Evolutionary conservation across 495 filamentous ascomycete genomes (phyloP).

Genomic region (Penicillium parvum): DNA sequence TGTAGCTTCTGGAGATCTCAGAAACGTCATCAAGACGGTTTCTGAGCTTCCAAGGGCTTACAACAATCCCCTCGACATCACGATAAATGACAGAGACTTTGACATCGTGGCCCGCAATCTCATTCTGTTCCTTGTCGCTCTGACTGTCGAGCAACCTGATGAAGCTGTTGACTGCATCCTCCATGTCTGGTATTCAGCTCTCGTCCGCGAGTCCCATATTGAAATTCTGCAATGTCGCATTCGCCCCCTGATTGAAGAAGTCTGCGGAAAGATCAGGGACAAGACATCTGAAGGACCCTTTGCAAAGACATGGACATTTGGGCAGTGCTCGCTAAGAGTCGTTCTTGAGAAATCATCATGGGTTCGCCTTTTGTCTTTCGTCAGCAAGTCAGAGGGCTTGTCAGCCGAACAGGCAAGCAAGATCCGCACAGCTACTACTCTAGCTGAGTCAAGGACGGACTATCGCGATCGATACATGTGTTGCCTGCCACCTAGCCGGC

Average conservation of each 20-base stretch:
- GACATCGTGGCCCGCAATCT: constrained; percentile 41
- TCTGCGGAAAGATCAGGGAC: constrained; percentile 8
- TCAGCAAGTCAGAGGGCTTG: too few species aligned
- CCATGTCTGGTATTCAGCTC: constrained; percentile 38
- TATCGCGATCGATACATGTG: too few species aligned
- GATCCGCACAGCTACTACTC: too few species aligned
- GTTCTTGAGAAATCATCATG: constrained; percentile 5
- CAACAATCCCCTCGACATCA: constrained; percentile 14
- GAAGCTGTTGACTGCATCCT: constrained; percentile 26
- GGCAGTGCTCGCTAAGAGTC: constrained; percentile 3
- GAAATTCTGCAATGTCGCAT: constrained; percentile 13
- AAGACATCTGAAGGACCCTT: not conserved
- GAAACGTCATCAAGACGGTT: constrained; percentile 42
- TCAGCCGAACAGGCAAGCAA: too few species aligned
- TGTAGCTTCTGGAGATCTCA: constrained; percentile 44
- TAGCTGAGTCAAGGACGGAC: too few species aligned
- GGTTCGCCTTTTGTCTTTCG: not conserved
- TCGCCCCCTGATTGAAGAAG: constrained; percentile 22
- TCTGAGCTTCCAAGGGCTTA: constrained; percentile 26
- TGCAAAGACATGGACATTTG: constrained; percentile 15
- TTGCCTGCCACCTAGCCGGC: too few species aligned
- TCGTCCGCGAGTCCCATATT: constrained; percentile 16
- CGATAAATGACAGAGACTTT: constrained; percentile 42
- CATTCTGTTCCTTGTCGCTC: constrained; percentile 39
- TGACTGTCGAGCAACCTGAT: constrained; percentile 13